Base-by-base conservation (phyloP, 306 rosid genomes). In the Chamaecrista fasciculata region DNA sequence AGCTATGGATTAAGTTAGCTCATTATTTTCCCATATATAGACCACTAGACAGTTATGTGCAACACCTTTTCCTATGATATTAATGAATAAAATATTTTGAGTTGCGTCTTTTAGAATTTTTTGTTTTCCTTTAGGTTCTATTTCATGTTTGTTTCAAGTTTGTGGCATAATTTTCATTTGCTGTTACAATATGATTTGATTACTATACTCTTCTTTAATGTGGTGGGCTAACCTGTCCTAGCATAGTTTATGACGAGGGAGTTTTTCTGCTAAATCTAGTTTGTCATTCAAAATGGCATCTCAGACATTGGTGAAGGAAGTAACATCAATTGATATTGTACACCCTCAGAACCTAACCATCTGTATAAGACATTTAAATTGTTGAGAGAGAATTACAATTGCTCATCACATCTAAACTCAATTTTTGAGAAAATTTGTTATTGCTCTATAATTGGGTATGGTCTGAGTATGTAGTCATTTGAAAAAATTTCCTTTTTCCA, bases 401-500 rank as follows among this genome's bases (percentile, higher is more conserved):
- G 12, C 65, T 29, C 31, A 42, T 39, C 55, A 25, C 55, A 48
- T 14, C 29, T 11, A 0, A 29, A 18, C 50, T 21, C 18, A 68
- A 21, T 40, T 26, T 24, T 56, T 11, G 18, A 24, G 20, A 44
- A 61, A 47, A 40, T 28, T 66, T 11, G 12, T 46, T 63, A 28
- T 43, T 26, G 23, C 12, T 15, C 46, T 4, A 29, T 31, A 16
- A 42, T 11, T 59, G 25, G 29, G 4, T 20, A 16, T 18, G 20
- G 26, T 31, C 59, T 20, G 59, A 21, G 16, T 55, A 56, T 16
- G 37, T 42, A 6, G 21, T 58, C 18, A n/a, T 29, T 70, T 3
- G 23, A 62, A 53, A 6, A 52, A 44, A 53, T 73, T 34, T n/a
- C n/a, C 29, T 37, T 34, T 69, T 69, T 42, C 37, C 46, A 34